These are phyloP conservation scores for Cladosporium sp. DNA, from an alignment of 2,329 filamentous ascomycete species.

Conservation along the genomic window DNA sequence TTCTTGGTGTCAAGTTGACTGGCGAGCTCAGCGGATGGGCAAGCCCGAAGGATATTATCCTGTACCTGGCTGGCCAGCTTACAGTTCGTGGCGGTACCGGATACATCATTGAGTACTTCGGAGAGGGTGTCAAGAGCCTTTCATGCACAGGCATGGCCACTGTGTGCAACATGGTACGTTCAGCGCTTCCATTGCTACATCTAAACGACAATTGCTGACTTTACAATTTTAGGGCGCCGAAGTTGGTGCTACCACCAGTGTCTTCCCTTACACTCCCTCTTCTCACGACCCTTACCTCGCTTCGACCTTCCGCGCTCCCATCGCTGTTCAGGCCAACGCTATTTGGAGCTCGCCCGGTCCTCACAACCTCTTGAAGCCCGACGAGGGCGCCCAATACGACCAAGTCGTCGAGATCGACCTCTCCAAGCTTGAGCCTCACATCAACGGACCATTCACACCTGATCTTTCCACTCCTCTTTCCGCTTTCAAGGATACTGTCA, in stretches of 20 bases:
- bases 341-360: constrained; percentile 59
- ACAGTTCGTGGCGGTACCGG: constrained; percentile 90
- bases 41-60: constrained; percentile 91
- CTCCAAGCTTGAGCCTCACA: constrained; percentile 85
- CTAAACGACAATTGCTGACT: constrained; percentile 65
- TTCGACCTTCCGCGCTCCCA: constrained; percentile 74
- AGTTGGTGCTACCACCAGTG: constrained; percentile 91
- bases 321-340: constrained; percentile 66
- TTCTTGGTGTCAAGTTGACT: constrained; percentile 80
- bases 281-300: constrained; percentile 80
- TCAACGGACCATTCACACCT: constrained; percentile 96
- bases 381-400: constrained; percentile 83
- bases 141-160: constrained; percentile 94
- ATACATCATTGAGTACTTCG: constrained; percentile 80
- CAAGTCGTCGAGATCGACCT: constrained; percentile 88
- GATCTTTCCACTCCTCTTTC: constrained; percentile 92
- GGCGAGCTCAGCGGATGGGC: constrained; percentile 88
- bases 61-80: constrained; percentile 82
- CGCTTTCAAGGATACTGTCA: constrained; percentile 80
- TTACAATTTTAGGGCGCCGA: constrained; percentile 57
- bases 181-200: constrained; percentile 35
- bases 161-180: constrained; percentile 72
- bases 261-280: constrained; percentile 87
- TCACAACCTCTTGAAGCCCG: constrained; percentile 70
- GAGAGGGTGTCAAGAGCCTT: constrained; percentile 82